Percentiles rank a stretch among this genome's conserved stretches.
Conservation (phyloP, 371 early-diverging fungal genomes). For the Nosema muscidifuracis region DNA sequence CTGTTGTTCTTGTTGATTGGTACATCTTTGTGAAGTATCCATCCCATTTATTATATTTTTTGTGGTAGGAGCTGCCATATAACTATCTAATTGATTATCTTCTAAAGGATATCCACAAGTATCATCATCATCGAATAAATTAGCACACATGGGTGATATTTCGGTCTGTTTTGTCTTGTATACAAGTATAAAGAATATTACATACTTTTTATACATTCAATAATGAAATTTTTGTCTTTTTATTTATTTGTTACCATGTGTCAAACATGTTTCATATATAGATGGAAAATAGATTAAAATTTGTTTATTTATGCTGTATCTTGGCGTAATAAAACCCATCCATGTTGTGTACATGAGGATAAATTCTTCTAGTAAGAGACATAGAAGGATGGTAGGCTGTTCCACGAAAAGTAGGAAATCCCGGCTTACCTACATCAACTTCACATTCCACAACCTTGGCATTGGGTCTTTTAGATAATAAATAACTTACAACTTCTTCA, state of each 20-base stretch:
- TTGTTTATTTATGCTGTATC: slow-evolving; percentile 70
- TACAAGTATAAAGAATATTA: no score
- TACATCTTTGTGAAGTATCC: no score
- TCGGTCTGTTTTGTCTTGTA: no score
- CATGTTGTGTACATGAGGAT: slow-evolving; percentile 97
- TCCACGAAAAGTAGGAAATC: slow-evolving; percentile 60
- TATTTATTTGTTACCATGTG: no score
- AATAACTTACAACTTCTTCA: slow-evolving; percentile 92
- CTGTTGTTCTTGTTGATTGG: neutral
- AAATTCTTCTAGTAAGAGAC: slow-evolving; percentile 77
- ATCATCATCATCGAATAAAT: no score
- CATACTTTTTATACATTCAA: no score
- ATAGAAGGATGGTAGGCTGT: slow-evolving; percentile 73
- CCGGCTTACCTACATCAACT: slow-evolving; percentile 58
- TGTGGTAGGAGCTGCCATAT: neutral
- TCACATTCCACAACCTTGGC: slow-evolving; percentile 81
- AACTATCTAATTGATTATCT: neutral
- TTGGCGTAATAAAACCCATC: slow-evolving; percentile 98
- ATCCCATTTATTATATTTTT: neutral
- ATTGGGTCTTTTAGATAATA: slow-evolving; percentile 80
- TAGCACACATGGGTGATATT: no score
- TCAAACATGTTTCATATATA: no score
- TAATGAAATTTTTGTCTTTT: no score
- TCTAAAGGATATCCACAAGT: no score
- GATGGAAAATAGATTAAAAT: no score